phyloP scores from a whole-genome alignment of 2,329 filamentous ascomycete species.

The Colletotrichum acutatum region DNA sequence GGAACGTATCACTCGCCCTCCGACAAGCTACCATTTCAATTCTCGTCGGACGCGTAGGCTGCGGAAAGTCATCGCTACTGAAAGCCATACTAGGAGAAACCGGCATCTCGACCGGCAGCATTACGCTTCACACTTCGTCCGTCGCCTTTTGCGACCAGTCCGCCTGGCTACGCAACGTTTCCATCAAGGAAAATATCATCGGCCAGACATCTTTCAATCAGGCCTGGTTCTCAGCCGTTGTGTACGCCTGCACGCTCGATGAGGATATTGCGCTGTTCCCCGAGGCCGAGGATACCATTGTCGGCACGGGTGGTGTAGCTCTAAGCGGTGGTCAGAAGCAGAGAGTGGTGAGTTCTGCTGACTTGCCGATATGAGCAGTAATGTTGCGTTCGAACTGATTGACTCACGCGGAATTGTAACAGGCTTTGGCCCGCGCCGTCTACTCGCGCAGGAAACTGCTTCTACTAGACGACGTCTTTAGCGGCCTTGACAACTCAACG shows the following conservation, averaged over 20 bases:
- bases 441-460: constrained; percentile 52
- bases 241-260: constrained; percentile 48
- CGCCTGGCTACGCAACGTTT: constrained; percentile 55
- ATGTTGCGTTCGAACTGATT: neutral
- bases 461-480: constrained; percentile 59
- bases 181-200: constrained; percentile 52
- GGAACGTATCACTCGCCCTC: constrained; percentile 40
- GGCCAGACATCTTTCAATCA: constrained; percentile 43
- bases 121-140: constrained; percentile 35
- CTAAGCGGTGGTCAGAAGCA: constrained; percentile 58
- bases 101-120: constrained; percentile 36
- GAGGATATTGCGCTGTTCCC: constrained; percentile 46
- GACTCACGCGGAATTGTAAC: neutral
- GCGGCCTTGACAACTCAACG: constrained; percentile 57
- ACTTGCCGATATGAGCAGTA: neutral
- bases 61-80: constrained; percentile 55
- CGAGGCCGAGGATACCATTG: constrained; percentile 46
- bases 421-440: constrained; percentile 58
- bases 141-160: constrained; percentile 56
- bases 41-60: constrained; percentile 54
- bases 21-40: constrained; percentile 43
- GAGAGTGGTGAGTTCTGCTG: constrained; percentile 46
- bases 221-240: constrained; percentile 43
- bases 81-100: constrained; percentile 52
- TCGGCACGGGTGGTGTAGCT: constrained; percentile 54